Percentiles rank a stretch among this genome's conserved stretches.
Evolutionary conservation across 1,284 basidiomycete species (phyloP).

Genomic region (Rhizopogon hawkerae): DNA sequence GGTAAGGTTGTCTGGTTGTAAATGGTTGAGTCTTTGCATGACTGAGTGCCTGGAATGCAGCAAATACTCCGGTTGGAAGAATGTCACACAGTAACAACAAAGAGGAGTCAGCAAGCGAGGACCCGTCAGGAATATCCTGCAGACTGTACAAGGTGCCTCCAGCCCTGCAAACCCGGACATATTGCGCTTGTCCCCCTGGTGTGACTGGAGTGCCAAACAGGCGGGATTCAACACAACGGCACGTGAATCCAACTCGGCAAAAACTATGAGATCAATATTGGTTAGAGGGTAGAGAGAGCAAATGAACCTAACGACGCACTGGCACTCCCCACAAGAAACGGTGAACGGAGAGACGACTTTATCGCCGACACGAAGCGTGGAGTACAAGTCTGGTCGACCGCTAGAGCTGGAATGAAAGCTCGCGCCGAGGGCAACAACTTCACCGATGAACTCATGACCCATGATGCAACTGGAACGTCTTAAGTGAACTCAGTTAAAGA

Average conservation of each 20-base stretch:
- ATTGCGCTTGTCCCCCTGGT: slow-evolving; percentile 84
- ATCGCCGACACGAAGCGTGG: slow-evolving; percentile 67
- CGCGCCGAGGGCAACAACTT: slow-evolving; percentile 63
- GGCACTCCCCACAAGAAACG: slow-evolving; percentile 73
- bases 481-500: not conserved
- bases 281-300: not conserved
- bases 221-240: slow-evolving; percentile 58
- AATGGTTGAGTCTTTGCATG: slow-evolving; percentile 61
- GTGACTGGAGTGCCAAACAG: slow-evolving; percentile 69
- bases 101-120: slow-evolving; percentile 48
- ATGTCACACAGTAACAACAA: slow-evolving; percentile 75
- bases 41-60: slow-evolving; percentile 61
- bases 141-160: slow-evolving; percentile 74
- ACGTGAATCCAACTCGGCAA: slow-evolving; percentile 71
- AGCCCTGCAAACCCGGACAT: slow-evolving; percentile 70
- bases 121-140: slow-evolving; percentile 28
- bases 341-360: slow-evolving; percentile 86
- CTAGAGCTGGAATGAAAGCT: slow-evolving; percentile 41
- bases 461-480: slow-evolving; percentile 42
- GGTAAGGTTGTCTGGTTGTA: slow-evolving; percentile 50
- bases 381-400: slow-evolving; percentile 54
- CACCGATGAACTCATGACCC: slow-evolving; percentile 83
- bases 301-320: slow-evolving; percentile 37
- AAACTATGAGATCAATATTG: slow-evolving; percentile 35
- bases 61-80: slow-evolving; percentile 71